Percentiles rank a stretch among this genome's conserved stretches.
phyloP scores from a whole-genome alignment of 164 flowering plant species.

The grape (Vitis vinifera) region DNA sequence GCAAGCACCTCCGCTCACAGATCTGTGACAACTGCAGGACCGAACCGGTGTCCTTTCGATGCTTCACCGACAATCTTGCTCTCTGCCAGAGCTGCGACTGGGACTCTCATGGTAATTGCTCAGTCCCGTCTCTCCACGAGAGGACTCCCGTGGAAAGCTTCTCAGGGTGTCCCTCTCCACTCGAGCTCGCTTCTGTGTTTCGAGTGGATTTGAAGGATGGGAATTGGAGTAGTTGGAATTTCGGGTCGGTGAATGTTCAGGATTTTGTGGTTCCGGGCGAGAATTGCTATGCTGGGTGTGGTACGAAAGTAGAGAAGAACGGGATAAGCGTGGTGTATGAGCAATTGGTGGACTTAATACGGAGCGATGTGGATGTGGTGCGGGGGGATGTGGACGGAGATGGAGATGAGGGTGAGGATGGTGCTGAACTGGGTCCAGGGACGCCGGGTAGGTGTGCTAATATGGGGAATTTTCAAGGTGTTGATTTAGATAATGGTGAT shows the following conservation, averaged over 20 bases:
- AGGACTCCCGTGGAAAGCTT: background rate
- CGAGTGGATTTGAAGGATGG: constrained; percentile 8
- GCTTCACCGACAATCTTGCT: constrained; percentile 1
- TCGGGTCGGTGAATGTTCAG: background rate
- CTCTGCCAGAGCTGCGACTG: constrained; percentile 28
- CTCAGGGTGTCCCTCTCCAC: background rate
- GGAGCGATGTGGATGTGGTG: constrained; percentile 7
- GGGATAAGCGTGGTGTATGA: background rate
- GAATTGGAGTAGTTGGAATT: background rate
- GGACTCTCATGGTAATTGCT: constrained; percentile 16
- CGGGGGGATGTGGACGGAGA: constrained; percentile 7
- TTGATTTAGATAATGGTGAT: constrained; percentile 5
- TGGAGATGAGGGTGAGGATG: constrained; percentile 1
- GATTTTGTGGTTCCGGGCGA: constrained; percentile 7
- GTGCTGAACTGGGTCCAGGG: constrained; percentile 6
- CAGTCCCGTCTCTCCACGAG: background rate
- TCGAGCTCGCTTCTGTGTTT: constrained; percentile 11
- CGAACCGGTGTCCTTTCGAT: background rate
- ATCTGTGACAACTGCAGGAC: constrained; percentile 19
- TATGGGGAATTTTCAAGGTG: background rate
- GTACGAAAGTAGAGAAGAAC: background rate
- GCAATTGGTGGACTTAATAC: constrained; percentile 14
- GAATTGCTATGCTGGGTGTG: background rate
- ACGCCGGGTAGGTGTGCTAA: constrained; percentile 1
- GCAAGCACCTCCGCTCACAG: constrained; percentile 19